A percentile compares a stretch with the other conserved stretches of the same genome.
These are phyloP conservation scores for Acrocalymma vagum DNA, from an alignment of 2,329 filamentous ascomycete species.

Conservation along the genomic window DNA sequence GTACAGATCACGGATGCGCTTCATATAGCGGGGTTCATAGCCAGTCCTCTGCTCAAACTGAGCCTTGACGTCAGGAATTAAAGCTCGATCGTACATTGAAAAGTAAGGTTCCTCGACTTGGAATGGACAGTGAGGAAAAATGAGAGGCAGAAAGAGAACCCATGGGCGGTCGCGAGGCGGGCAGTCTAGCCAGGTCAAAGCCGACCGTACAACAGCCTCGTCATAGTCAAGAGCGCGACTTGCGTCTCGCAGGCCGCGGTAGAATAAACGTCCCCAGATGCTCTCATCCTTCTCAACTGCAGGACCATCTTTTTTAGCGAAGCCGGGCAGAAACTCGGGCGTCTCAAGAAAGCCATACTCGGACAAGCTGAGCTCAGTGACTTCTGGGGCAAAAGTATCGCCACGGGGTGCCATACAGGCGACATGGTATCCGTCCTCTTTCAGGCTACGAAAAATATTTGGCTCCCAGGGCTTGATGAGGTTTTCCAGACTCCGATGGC, in stretches of 20 bases:
- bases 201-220: constrained; percentile 52
- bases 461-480: constrained; percentile 60
- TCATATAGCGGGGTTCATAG: constrained; percentile 55
- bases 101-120: constrained; percentile 60
- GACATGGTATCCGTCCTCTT: constrained; percentile 57
- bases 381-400: constrained; percentile 53
- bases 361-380: constrained; percentile 55
- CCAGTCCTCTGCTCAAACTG: constrained; percentile 43
- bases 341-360: constrained; percentile 56
- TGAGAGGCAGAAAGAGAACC: constrained; percentile 54
- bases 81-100: constrained; percentile 53
- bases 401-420: constrained; percentile 55
- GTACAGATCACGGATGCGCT: constrained; percentile 48
- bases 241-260: constrained; percentile 51
- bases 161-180: constrained; percentile 52
- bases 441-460: constrained; percentile 56
- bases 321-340: constrained; percentile 5
- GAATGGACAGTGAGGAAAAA: constrained; percentile 59
- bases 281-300: constrained; percentile 35
- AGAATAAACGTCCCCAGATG: constrained; percentile 53
- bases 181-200: constrained; percentile 54
- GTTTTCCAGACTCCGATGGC: constrained; percentile 57
- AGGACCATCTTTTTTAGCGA: background rate
- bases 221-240: constrained; percentile 55
- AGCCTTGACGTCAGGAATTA: constrained; percentile 10